Conservation (phyloP, 2,329 filamentous ascomycete species). For the Fusarium sp. region DNA sequence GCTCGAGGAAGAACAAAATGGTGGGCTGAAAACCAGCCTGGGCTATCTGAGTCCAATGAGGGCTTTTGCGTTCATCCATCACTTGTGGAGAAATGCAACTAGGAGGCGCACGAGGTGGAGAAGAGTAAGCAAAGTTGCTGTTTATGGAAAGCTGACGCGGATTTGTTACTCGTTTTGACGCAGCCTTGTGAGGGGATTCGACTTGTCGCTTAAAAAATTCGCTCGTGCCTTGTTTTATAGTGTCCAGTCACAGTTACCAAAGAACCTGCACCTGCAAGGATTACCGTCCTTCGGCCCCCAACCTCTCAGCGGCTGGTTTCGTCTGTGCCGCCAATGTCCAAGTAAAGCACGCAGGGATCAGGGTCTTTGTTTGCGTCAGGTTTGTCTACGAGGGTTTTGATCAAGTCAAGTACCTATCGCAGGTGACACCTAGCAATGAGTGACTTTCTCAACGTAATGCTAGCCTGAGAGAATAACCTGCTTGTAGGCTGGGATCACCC, state of each 20-base stretch:
- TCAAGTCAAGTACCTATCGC: neutral
- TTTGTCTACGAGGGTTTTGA: neutral
- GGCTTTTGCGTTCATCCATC: neutral
- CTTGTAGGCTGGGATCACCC: too few relatives aligned
- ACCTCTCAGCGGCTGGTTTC: neutral
- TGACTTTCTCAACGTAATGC: neutral
- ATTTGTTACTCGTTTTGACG: neutral
- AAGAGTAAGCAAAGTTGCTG: neutral
- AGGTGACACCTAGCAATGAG: neutral
- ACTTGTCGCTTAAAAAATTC: neutral
- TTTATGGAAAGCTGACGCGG: neutral
- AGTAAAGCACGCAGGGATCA: neutral
- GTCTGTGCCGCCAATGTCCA: neutral
- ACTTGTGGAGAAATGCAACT: neutral
- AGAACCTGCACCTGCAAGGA: neutral
- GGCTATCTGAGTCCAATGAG: neutral
- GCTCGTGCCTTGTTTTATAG: neutral
- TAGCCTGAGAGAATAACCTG: neutral
- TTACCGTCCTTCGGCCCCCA: neutral
- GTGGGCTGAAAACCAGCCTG: neutral
- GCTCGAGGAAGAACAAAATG: neutral
- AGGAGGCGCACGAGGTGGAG: neutral
- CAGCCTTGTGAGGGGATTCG: neutral
- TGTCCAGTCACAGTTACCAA: neutral
- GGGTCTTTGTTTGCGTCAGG: neutral